phyloP scores from a whole-genome alignment of 176 grass and related monocot genomes.

The Canna indica region DNA sequence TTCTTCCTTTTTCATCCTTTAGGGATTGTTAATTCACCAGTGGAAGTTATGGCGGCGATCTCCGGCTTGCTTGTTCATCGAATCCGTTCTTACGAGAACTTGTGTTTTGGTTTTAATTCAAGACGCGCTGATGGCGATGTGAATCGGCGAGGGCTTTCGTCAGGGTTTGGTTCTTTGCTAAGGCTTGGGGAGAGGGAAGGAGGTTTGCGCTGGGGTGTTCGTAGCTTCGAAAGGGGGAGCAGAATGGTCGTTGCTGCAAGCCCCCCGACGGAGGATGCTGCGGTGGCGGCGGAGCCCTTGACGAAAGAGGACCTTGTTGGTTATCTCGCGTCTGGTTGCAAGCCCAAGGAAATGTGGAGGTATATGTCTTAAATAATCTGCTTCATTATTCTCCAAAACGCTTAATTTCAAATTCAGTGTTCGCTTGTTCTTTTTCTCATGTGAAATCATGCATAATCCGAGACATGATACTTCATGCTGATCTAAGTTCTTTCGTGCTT shows the following conservation, averaged over 20 bases:
- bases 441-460: too few relatives aligned
- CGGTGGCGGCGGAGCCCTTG: conserved; percentile 58
- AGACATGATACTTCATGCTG: too few relatives aligned
- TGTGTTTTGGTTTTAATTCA: neutral
- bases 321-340: conserved; percentile 84
- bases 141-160: neutral
- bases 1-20: too few relatives aligned
- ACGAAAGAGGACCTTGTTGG: conserved; percentile 81
- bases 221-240: neutral
- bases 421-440: too few relatives aligned
- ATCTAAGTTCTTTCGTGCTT: too few relatives aligned
- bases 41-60: neutral
- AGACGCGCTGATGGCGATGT: neutral
- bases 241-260: conserved; percentile 43
- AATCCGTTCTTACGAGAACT: neutral
- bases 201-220: neutral
- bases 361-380: conserved; percentile 15
- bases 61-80: neutral
- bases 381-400: too few relatives aligned
- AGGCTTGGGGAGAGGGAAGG: neutral
- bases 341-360: conserved; percentile 85
- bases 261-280: conserved; percentile 76
- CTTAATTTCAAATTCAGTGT: too few relatives aligned
- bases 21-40: too few relatives aligned
- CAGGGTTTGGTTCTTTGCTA: neutral